phyloP scores from a whole-genome alignment of 202 grass and related monocot species.

The Schoenoplectus triqueter region DNA sequence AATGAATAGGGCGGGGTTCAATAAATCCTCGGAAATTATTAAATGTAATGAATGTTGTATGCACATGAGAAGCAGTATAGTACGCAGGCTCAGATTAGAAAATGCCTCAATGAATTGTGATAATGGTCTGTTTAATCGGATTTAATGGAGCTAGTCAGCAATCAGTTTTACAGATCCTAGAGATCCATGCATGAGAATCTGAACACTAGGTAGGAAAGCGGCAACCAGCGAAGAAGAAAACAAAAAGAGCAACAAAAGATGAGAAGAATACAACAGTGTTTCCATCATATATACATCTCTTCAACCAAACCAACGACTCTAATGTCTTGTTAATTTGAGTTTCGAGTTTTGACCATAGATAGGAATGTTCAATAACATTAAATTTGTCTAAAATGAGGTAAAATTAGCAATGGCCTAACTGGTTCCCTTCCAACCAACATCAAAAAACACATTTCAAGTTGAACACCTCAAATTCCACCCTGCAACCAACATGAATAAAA shows the following conservation, averaged over 20 bases:
- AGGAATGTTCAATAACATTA: not conserved
- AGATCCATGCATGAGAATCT: slow-evolving; percentile 28
- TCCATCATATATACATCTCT: not conserved
- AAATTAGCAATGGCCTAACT: slow-evolving; percentile 16
- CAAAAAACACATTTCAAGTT: slow-evolving; percentile 37
- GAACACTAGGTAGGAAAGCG: not conserved
- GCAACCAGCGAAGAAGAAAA: slow-evolving; percentile 20
- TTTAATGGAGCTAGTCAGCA: slow-evolving; percentile 30
- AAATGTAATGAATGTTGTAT: slow-evolving; percentile 9
- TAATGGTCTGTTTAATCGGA: slow-evolving; percentile 24
- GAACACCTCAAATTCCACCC: slow-evolving; percentile 24
- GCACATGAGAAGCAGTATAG: slow-evolving; percentile 22
- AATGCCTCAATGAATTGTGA: slow-evolving; percentile 35
- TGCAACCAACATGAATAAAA: slow-evolving; percentile 40
- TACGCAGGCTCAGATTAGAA: slow-evolving; percentile 20
- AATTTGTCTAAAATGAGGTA: slow-evolving; percentile 31
- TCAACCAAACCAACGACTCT: not conserved
- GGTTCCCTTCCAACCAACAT: slow-evolving; percentile 40
- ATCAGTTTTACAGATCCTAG: not conserved
- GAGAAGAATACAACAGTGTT: slow-evolving; percentile 33
- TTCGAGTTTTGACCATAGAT: not conserved
- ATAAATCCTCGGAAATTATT: slow-evolving; percentile 10
- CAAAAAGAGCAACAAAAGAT: slow-evolving; percentile 23
- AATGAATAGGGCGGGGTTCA: slow-evolving; percentile 27
- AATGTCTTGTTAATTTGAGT: not conserved